These are phyloP conservation scores for Corylus avellana DNA, from an alignment of 306 rosid genomes.

Conservation along the genomic window DNA sequence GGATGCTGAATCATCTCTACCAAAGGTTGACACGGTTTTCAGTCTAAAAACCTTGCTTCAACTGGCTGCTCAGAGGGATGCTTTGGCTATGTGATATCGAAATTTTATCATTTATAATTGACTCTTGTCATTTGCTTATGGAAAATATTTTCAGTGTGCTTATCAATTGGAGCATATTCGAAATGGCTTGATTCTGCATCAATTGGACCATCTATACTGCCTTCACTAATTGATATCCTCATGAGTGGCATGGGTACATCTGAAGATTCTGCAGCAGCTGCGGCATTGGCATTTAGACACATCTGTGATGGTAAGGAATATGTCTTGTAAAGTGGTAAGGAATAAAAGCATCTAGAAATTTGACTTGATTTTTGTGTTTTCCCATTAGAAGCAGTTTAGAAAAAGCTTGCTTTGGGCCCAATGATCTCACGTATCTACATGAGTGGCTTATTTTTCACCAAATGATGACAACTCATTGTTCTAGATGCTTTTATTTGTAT, in stretches of 20 bases:
- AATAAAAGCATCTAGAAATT: not conserved
- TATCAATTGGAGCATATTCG: constrained; percentile 92
- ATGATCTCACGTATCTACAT: not conserved
- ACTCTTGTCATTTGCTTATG: constrained; percentile 17
- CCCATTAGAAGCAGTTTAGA: not conserved
- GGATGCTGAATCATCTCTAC: constrained; percentile 5
- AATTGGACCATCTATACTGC: constrained; percentile 71
- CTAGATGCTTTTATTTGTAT: not conserved
- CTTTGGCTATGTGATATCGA: constrained; percentile 10
- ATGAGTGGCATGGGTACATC: constrained; percentile 95
- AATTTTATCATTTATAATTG: constrained; percentile 6
- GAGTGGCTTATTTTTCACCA: not conserved
- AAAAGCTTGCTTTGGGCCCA: not conserved
- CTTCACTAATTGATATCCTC: constrained; percentile 81
- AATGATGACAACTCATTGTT: not conserved
- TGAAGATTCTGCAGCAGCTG: constrained; percentile 97
- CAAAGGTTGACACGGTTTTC: not conserved
- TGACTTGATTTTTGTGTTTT: not conserved
- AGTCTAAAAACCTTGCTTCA: constrained; percentile 6
- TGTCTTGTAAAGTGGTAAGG: constrained; percentile 19
- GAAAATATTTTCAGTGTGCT: constrained; percentile 74
- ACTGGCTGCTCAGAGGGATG: constrained; percentile 15
- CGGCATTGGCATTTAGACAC: constrained; percentile 92
- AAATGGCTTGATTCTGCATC: constrained; percentile 96
- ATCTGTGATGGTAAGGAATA: constrained; percentile 81